phyloP scores from a whole-genome alignment of 169 alveolate genomes.

The Ichthyophthirius multifiliis region DNA sequence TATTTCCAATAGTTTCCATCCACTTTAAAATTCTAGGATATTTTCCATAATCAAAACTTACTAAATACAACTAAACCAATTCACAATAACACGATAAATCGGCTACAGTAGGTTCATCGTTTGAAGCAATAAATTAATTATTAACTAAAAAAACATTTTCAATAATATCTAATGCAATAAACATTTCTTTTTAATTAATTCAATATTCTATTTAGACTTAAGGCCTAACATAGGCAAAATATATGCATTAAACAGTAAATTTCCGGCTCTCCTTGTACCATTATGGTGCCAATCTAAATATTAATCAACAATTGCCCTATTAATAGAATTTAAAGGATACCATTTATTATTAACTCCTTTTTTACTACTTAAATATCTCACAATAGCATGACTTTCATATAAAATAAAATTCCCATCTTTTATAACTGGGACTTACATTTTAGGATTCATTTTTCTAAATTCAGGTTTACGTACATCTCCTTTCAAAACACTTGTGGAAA shows the following conservation, averaged over 20 bases:
- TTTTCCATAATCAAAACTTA: constrained; percentile 11
- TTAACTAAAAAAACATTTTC: not conserved
- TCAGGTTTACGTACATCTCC: not conserved
- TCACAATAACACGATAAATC: constrained; percentile 30
- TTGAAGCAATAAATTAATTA: constrained; percentile 12
- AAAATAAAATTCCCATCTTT: not conserved
- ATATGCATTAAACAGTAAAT: not conserved
- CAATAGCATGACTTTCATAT: constrained; percentile 25
- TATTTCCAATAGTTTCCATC: constrained; percentile 7
- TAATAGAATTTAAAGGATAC: constrained; percentile 11
- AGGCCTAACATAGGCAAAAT: not conserved
- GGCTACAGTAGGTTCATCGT: constrained; percentile 8
- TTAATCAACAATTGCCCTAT: not conserved
- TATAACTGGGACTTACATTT: not conserved
- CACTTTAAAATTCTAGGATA: constrained; percentile 23
- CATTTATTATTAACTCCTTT: not conserved
- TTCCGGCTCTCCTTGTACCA: not conserved
- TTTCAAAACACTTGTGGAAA: not conserved
- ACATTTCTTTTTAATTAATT: not conserved
- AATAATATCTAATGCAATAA: not conserved
- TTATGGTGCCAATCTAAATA: constrained; percentile 13
- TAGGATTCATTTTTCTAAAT: not conserved
- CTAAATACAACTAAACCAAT: constrained; percentile 1
- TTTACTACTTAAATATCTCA: constrained; percentile 4
- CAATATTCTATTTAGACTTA: not conserved